Base-by-base conservation (phyloP, 768 basidiomycete species). In the Suillus subluteus region DNA sequence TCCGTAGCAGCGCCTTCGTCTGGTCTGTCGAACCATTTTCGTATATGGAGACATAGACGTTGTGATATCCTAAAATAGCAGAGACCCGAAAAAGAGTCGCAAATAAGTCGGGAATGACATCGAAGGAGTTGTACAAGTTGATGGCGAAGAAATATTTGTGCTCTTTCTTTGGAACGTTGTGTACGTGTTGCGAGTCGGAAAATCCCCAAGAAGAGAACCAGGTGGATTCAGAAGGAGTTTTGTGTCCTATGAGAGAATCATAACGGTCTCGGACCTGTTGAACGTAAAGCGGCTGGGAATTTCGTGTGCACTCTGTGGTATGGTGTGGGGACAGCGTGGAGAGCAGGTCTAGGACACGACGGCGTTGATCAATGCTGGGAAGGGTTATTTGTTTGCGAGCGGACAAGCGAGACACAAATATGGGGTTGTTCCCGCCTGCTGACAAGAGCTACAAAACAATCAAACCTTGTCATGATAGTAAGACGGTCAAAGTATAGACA, bases 81-180 rank as follows among this genome's bases (percentile, higher is more conserved):
- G 95, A 90, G 46, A 96, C 90, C 65, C 96, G 89, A 84, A 99
- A 99, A 71, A 99, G 90, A 26, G 96, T 96, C 40, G 95, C 90
- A 77, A 99, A 98, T 43, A 99, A 86, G 80, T 99, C 98, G 21
- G 98, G 96, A 70, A 99, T 96, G 76, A 99, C 82, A 80, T 98
- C 96, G 87, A 99, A 99, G 15, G 96, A 98, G 83, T 99, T 99
- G 85, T 98, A 98, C 66, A 99, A 84, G 80, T 99, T 99, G 86
- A 99, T 99, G 67, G 95, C 97, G 79, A 99, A 98, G 80, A 95
- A 99, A 78, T 99, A 99, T 77, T 99, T 99, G 87, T 99, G 98
- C 70, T 91, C 87, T 73, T 83, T 84, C 13, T 84, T 75, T 35
- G 82, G 76, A 23, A 77, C 70, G 26, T 75, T 77, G 58, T 78